phyloP scores from a whole-genome alignment of 352 stramenopile genomes.

The Phytophthora quininea region DNA sequence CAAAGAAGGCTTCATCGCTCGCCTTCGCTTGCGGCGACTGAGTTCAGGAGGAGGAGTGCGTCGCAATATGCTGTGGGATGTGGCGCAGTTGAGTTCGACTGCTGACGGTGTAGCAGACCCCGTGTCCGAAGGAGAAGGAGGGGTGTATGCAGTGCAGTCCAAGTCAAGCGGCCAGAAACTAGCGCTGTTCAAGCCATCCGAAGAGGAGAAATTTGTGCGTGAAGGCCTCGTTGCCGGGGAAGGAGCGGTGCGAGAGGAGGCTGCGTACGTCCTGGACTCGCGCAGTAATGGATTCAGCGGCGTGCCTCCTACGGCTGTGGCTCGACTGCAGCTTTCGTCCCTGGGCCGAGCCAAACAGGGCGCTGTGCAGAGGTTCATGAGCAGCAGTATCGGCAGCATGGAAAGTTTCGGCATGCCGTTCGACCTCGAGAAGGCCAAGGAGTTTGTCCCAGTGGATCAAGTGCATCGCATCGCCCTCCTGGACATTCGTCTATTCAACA shows the following conservation, averaged over 20 bases:
- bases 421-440: conserved; percentile 55
- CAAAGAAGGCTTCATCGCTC: conserved; percentile 76
- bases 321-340: conserved; percentile 57
- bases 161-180: conserved; percentile 71
- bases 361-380: conserved; percentile 84
- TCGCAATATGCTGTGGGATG: conserved; percentile 82
- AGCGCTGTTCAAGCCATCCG: conserved; percentile 82
- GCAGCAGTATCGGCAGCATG: conserved; percentile 76
- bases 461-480: conserved; percentile 85
- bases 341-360: conserved; percentile 60
- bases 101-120: conserved; percentile 59
- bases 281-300: conserved; percentile 73
- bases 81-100: conserved; percentile 57
- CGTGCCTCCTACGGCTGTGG: conserved; percentile 76
- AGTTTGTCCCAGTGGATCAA: conserved; percentile 75
- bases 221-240: conserved; percentile 71
- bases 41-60: conserved; percentile 65
- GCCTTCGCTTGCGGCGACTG: conserved; percentile 59
- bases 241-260: conserved; percentile 79
- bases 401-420: conserved; percentile 85
- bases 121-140: conserved; percentile 67
- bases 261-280: conserved; percentile 77
- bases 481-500: conserved; percentile 88
- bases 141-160: conserved; percentile 77
- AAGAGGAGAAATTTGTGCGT: conserved; percentile 82